These are phyloP conservation scores for Fusarium sp. DNA, from an alignment of 2,329 filamentous ascomycete genomes.

Conservation along the genomic window DNA sequence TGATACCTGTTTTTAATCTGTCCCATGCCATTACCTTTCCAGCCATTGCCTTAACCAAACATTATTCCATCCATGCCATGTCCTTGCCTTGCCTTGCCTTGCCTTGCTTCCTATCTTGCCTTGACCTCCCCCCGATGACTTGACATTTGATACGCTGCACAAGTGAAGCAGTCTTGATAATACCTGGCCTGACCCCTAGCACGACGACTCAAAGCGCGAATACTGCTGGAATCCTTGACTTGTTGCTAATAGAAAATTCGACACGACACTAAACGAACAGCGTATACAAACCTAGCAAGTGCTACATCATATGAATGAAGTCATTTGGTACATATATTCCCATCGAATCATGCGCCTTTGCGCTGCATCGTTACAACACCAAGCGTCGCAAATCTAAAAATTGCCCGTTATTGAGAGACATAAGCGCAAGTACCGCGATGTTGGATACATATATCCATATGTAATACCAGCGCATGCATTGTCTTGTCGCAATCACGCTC, in stretches of 20 bases:
- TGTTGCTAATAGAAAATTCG: not conserved
- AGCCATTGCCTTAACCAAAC: not conserved
- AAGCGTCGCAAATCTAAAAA: not conserved
- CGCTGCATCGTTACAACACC: not conserved
- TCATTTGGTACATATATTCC: not conserved
- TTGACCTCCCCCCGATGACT: constrained; percentile 1
- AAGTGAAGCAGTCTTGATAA: not conserved
- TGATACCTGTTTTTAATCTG: constrained; percentile 1
- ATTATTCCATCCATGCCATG: not conserved
- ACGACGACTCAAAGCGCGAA: not conserved
- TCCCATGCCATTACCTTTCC: not conserved
- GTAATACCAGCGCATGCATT: constrained; percentile 20
- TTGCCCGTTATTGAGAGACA: not conserved
- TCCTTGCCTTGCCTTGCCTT: not conserved
- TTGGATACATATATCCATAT: not conserved
- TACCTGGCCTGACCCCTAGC: not conserved
- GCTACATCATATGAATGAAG: constrained; percentile 1
- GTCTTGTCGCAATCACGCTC: not conserved
- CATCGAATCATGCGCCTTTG: no score
- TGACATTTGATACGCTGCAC: not conserved
- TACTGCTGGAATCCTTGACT: no score
- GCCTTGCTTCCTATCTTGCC: not conserved
- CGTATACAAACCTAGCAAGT: constrained; percentile 9
- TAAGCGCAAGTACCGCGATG: not conserved
- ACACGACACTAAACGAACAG: not conserved